A percentile compares a stretch with the other conserved stretches of the same genome.
phyloP scores from a whole-genome alignment of 768 basidiomycete genomes.

The Hygrophoropsis aurantiaca region DNA sequence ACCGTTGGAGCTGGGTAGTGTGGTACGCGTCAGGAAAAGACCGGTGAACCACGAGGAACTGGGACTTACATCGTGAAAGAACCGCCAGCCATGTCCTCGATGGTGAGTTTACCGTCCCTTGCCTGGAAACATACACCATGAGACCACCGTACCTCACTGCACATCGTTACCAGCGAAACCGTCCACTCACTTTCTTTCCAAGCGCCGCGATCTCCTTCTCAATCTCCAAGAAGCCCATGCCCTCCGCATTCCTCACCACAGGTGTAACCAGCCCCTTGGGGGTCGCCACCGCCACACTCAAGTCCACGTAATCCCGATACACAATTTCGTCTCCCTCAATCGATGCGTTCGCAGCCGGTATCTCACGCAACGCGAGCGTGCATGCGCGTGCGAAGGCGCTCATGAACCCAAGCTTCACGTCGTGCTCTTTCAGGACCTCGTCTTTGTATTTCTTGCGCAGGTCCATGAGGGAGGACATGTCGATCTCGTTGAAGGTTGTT shows the following conservation, averaged over 20 bases:
- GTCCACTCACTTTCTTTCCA: constrained; percentile 73
- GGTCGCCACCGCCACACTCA: constrained; percentile 95
- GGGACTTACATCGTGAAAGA: constrained; percentile 92
- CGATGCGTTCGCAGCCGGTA: constrained; percentile 90
- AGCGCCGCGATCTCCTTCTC: constrained; percentile 90
- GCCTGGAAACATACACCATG: constrained; percentile 49
- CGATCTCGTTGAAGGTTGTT: constrained; percentile 99
- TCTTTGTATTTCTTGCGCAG: constrained; percentile 97
- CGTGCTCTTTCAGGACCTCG: constrained; percentile 82
- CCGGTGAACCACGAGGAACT: not conserved
- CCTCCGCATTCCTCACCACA: constrained; percentile 88
- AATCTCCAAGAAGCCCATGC: constrained; percentile 83
- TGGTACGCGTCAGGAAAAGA: too few relatives aligned
- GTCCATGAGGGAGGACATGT: constrained; percentile 94
- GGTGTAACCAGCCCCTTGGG: constrained; percentile 98
- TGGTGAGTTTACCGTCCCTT: constrained; percentile 86
- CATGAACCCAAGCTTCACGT: constrained; percentile 98
- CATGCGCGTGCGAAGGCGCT: constrained; percentile 91
- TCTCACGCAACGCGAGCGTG: constrained; percentile 81
- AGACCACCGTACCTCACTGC: too few relatives aligned
- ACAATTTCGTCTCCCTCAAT: constrained; percentile 95
- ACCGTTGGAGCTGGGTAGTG: constrained; percentile 79
- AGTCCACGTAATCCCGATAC: constrained; percentile 88
- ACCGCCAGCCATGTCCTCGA: constrained; percentile 98
- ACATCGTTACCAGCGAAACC: too few relatives aligned